Evolutionary conservation across 2,329 filamentous ascomycete species (phyloP), one percentile per base, ranked within the genome.

Genomic region (Xylaria sp.): DNA sequence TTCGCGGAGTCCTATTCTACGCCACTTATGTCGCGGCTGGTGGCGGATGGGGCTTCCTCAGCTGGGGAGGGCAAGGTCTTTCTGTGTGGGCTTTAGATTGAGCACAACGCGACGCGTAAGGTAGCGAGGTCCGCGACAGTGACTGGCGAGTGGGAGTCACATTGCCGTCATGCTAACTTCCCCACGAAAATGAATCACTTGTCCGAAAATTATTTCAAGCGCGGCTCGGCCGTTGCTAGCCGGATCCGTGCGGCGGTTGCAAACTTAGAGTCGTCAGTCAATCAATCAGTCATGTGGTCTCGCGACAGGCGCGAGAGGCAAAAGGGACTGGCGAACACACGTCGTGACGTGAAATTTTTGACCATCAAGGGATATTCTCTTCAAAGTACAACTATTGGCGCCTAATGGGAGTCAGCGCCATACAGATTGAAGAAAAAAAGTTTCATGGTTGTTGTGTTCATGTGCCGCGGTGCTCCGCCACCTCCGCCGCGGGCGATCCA

Each of bases 401-500:
- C 28, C 37, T 37, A 28, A 5, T 18, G 44, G 18, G 7, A 50
- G 28, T 50, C 39, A 59, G 41, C 39, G 57, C 25, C 7, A 37
- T 37, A 37, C 34, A 37, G 34, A 28, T 44, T 5, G 39, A 13
- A 15, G 39, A 18, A 10, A 28, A 37, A 50, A 39, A 58, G 23
- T 62, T 37, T 8, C 31, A 25, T 51, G n/a, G 13, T 7, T 39
- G 63, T 25, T 5, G 28, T 28, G 28, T 61, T 52, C 66, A 66
- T 59, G 66, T 61, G 66, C 52, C 39, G 52, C 20, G 41, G 4
- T 39, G 62, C 55, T 52, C 58, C 67, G 62, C 63, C 63, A 64
- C 67, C 63, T 63, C 63, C 66, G 52, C 63, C 46, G 54, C 46
- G 48, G 59, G 59, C 63, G 54, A 63, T 66, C 58, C 55, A 50